These are phyloP conservation scores for Hericium erinaceus DNA, from an alignment of 768 basidiomycete genomes.

Conservation along the genomic window DNA sequence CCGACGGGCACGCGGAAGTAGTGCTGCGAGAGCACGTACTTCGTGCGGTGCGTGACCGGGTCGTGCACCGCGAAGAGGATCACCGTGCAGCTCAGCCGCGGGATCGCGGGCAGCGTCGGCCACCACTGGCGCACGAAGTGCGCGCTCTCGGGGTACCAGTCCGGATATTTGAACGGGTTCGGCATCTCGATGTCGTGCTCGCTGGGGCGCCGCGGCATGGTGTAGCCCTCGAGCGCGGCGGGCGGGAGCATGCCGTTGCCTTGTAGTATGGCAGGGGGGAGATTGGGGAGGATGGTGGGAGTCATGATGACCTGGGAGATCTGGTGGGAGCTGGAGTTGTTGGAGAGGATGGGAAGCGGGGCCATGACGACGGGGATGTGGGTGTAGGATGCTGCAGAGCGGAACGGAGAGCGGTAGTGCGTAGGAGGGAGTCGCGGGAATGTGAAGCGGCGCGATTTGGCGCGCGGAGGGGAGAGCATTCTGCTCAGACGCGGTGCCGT, in stretches of 20 bases:
- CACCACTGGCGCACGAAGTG: constrained; percentile 80
- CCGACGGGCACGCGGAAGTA: constrained; percentile 62
- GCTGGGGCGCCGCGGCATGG: background rate
- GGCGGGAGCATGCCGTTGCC: background rate
- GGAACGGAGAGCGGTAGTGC: constrained; percentile 9
- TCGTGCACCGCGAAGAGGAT: constrained; percentile 58
- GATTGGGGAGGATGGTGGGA: background rate
- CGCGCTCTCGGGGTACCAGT: constrained; percentile 65
- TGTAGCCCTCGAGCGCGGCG: background rate
- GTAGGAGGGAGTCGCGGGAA: constrained; percentile 12
- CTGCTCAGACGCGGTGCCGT: constrained; percentile 18
- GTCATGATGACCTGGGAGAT: background rate
- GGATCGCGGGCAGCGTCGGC: constrained; percentile 57
- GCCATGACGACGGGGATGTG: background rate
- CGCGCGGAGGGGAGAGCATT: constrained; percentile 13
- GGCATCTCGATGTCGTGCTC: constrained; percentile 11
- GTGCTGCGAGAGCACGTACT: constrained; percentile 64
- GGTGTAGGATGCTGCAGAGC: constrained; percentile 1
- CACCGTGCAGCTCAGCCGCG: constrained; percentile 63
- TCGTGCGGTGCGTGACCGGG: constrained; percentile 45
- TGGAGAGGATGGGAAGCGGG: background rate
- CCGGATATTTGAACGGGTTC: constrained; percentile 59
- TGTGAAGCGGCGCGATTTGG: constrained; percentile 16
- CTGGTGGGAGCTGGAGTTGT: background rate
- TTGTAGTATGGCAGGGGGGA: background rate